phyloP scores from a whole-genome alignment of 2,329 filamentous ascomycete species.

The Penicillium glabrum region DNA sequence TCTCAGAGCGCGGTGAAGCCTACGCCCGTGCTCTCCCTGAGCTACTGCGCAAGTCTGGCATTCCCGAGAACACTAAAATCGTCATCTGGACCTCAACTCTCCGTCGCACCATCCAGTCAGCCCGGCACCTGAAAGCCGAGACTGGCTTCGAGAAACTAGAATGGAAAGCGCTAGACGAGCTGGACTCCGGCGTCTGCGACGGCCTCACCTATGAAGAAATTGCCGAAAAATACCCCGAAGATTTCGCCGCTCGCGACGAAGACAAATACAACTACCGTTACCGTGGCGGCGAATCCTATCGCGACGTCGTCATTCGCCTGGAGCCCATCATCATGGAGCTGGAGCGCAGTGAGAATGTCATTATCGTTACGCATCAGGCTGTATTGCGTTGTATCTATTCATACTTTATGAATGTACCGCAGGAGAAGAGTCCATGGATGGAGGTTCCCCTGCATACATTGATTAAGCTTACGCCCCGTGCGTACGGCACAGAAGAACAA shows the following conservation, averaged over 20 bases:
- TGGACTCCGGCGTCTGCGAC: slow-evolving; percentile 95
- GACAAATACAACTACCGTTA: slow-evolving; percentile 99
- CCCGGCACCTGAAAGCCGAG: slow-evolving; percentile 73
- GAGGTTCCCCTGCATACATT: slow-evolving; percentile 94
- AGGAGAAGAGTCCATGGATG: slow-evolving; percentile 95
- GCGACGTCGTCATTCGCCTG: slow-evolving; percentile 94
- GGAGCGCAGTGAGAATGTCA: slow-evolving; percentile 91
- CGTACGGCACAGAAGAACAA: slow-evolving; percentile 90
- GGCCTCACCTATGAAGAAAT: slow-evolving; percentile 96
- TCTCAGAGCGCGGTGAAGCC: slow-evolving; percentile 81
- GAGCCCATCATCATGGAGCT: slow-evolving; percentile 99
- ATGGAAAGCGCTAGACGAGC: slow-evolving; percentile 97
- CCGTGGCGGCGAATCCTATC: slow-evolving; percentile 90
- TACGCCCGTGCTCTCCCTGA: slow-evolving; percentile 85
- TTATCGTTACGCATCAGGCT: slow-evolving; percentile 97
- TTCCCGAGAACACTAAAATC: slow-evolving; percentile 64
- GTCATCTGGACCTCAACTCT: slow-evolving; percentile 76
- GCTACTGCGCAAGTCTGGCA: slow-evolving; percentile 80
- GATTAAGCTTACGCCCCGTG: slow-evolving; percentile 92
- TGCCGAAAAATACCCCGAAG: slow-evolving; percentile 84
- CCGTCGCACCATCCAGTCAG: slow-evolving; percentile 86
- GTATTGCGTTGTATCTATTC: slow-evolving; percentile 96
- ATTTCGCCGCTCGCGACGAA: slow-evolving; percentile 92
- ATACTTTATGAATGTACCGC: slow-evolving; percentile 97
- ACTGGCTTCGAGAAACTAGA: slow-evolving; percentile 83